Percentiles rank a stretch among this genome's conserved stretches.
Conservation (phyloP, 331 rosid genomes). For the Malus hybrid region DNA sequence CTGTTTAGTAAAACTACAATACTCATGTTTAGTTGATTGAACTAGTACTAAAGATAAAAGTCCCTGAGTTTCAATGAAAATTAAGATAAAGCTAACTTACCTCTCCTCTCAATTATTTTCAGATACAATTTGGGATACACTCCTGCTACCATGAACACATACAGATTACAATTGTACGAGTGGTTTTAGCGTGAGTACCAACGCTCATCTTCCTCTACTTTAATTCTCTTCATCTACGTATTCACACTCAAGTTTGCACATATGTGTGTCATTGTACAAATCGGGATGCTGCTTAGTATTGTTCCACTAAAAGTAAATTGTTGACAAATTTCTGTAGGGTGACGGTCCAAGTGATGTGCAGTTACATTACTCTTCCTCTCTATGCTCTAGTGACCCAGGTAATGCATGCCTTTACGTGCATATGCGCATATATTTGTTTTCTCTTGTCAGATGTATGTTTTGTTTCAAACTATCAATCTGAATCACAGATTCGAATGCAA, state of each 20-base stretch:
- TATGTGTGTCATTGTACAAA: not conserved
- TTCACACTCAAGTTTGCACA: not conserved
- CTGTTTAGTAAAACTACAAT: not conserved
- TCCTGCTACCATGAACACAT: slow-evolving; percentile 49
- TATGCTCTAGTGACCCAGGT: slow-evolving; percentile 70
- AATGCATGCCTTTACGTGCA: not conserved
- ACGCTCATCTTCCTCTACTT: not conserved
- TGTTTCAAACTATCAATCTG: not conserved
- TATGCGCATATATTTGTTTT: not conserved
- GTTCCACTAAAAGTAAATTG: not conserved
- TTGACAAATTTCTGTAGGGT: slow-evolving; percentile 23
- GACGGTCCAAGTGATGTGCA: slow-evolving; percentile 48
- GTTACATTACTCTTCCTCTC: slow-evolving; percentile 58
- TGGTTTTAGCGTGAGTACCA: slow-evolving; percentile 42
- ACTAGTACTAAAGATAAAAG: not conserved
- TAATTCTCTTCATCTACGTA: not conserved
- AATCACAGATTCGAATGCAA: not conserved
- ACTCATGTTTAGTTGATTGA: not conserved
- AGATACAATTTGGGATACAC: slow-evolving; percentile 44
- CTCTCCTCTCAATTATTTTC: not conserved
- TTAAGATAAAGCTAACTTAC: not conserved
- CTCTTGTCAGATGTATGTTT: not conserved
- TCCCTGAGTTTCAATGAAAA: not conserved
- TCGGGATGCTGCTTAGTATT: not conserved
- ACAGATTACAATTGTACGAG: slow-evolving; percentile 22